These are phyloP conservation scores for Vanilla planifolia DNA, from an alignment of 106 monocot species.

Conservation along the genomic window DNA sequence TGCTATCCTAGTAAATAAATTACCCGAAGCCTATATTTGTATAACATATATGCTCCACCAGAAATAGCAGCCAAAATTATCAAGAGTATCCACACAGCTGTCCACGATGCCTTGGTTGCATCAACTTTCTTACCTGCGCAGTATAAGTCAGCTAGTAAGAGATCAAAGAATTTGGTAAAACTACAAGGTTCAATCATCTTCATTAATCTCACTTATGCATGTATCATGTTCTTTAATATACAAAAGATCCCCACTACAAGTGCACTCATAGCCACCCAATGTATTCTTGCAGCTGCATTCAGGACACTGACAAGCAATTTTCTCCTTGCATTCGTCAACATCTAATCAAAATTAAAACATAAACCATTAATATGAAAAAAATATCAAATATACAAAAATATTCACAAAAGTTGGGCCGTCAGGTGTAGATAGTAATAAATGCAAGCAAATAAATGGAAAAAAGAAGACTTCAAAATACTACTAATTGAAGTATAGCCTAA, in stretches of 20 bases:
- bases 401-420: neutral
- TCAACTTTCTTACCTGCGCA: constrained; percentile 72
- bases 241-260: constrained; percentile 54
- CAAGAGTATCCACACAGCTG: constrained; percentile 62
- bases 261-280: constrained; percentile 66
- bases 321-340: constrained; percentile 73
- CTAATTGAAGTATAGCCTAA: neutral
- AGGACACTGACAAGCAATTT: constrained; percentile 65
- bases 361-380: neutral
- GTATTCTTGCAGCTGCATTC: constrained; percentile 75
- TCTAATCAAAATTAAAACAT: constrained; percentile 20
- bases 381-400: neutral
- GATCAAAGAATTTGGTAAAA: neutral
- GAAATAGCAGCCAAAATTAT: constrained; percentile 47
- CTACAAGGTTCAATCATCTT: neutral
- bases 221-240: constrained; percentile 79
- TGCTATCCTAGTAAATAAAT: constrained; percentile 7
- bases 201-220: constrained; percentile 50
- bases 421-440: neutral
- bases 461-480: neutral
- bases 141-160: constrained; percentile 11
- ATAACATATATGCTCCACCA: constrained; percentile 67
- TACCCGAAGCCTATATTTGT: constrained; percentile 96
- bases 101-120: constrained; percentile 57
- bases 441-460: no score